These are phyloP conservation scores for Schizochytrium sp. DNA, from an alignment of 108 stramenopile genomes.

Conservation along the genomic window DNA sequence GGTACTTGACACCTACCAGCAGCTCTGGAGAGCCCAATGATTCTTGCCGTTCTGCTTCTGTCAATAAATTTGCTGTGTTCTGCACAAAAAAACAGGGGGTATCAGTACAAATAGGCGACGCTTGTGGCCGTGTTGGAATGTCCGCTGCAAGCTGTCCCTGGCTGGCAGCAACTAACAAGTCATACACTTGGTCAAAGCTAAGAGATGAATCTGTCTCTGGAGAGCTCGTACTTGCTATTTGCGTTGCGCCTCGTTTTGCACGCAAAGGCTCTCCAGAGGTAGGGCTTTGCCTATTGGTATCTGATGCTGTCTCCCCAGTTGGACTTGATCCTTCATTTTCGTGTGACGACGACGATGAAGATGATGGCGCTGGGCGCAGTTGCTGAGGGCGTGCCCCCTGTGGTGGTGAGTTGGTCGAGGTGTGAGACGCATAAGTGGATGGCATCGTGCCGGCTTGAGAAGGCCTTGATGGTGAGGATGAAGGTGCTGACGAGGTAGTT, in stretches of 20 bases:
- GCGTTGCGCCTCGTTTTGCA: too few relatives aligned
- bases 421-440: neutral
- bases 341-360: too few relatives aligned
- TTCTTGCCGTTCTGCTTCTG: constrained; percentile 44
- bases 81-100: neutral
- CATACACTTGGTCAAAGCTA: neutral
- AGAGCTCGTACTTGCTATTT: too few relatives aligned
- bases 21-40: neutral
- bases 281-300: too few relatives aligned
- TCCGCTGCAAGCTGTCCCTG: neutral
- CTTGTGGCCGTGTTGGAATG: neutral
- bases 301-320: too few relatives aligned
- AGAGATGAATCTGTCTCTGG: neutral
- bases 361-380: too few relatives aligned
- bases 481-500: neutral
- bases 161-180: neutral
- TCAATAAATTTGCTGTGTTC: neutral
- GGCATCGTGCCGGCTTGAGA: neutral
- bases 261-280: too few relatives aligned
- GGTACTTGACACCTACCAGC: constrained; percentile 45
- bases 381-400: too few relatives aligned
- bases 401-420: too few relatives aligned
- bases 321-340: too few relatives aligned
- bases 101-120: constrained; percentile 34
- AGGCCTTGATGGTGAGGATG: neutral